Percentiles rank a stretch among this genome's conserved stretches.
Evolutionary conservation across 176 grass and related monocot genomes (phyloP).

Genomic region (Phoenix roebelenii): DNA sequence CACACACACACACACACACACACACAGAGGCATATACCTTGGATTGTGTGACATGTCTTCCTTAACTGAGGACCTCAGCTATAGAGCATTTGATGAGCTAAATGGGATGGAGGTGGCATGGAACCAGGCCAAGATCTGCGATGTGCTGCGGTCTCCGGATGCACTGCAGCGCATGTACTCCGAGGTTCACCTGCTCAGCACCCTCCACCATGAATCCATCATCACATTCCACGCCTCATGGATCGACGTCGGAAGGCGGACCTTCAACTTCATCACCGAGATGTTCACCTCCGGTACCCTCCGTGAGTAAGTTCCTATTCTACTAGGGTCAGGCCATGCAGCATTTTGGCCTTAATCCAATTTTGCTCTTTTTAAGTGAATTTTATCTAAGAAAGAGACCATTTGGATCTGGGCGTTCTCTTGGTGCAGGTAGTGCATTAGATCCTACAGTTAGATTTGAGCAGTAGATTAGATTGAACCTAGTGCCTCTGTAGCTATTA

Average conservation of each 20-base stretch:
- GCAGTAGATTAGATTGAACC: too few species aligned
- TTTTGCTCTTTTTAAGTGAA: not conserved
- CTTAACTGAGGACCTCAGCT: constrained; percentile 16
- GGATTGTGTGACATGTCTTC: not conserved
- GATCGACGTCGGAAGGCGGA: constrained; percentile 30
- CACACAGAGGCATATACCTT: too few species aligned
- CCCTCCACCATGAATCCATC: constrained; percentile 56
- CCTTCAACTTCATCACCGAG: constrained; percentile 97
- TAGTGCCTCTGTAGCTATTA: too few species aligned
- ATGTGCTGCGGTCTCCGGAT: constrained; percentile 49
- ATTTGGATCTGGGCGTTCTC: too few species aligned
- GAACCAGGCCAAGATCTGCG: constrained; percentile 70
- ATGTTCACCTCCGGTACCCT: constrained; percentile 96
- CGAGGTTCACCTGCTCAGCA: constrained; percentile 74
- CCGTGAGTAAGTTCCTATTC: constrained; percentile 31
- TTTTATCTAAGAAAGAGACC: too few species aligned
- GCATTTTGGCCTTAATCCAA: not conserved
- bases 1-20: too few species aligned
- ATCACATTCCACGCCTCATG: constrained; percentile 71
- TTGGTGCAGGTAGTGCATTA: too few species aligned
- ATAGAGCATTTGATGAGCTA: constrained; percentile 69
- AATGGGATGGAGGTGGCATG: constrained; percentile 76
- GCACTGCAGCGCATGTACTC: constrained; percentile 69
- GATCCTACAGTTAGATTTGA: too few species aligned
- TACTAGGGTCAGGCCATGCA: too few species aligned